These are phyloP conservation scores for Fusarium virguliforme DNA, from an alignment of 2,329 filamentous ascomycete genomes.

Conservation along the genomic window DNA sequence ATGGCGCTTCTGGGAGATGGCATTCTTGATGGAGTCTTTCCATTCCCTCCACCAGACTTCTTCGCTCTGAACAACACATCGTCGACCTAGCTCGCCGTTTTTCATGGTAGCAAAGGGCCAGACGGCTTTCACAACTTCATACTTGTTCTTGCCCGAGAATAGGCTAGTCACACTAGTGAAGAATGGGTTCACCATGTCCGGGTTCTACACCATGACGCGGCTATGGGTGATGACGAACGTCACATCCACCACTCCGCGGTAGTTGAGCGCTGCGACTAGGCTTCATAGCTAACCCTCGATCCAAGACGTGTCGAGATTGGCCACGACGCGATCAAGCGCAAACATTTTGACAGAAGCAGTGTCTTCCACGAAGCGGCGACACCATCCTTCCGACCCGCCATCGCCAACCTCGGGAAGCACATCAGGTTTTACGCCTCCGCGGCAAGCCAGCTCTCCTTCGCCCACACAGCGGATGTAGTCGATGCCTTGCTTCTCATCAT, in stretches of 20 bases:
- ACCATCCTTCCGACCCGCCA: conserved; percentile 66
- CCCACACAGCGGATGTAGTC: conserved; percentile 70
- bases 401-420: conserved; percentile 62
- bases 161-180: conserved; percentile 68
- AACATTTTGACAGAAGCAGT: conserved; percentile 64
- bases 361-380: conserved; percentile 64
- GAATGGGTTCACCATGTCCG: conserved; percentile 69
- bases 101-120: conserved; percentile 71
- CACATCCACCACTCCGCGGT: conserved; percentile 66
- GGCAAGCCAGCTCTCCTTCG: conserved; percentile 66
- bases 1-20: conserved; percentile 62
- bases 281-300: conserved; percentile 69
- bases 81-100: conserved; percentile 62
- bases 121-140: conserved; percentile 70
- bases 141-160: conserved; percentile 68
- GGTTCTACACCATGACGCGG: conserved; percentile 65
- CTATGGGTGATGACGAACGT: conserved; percentile 67
- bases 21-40: conserved; percentile 57
- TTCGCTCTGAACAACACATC: conserved; percentile 68
- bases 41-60: conserved; percentile 69
- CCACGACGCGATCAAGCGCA: conserved; percentile 66
- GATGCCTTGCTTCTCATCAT: conserved; percentile 61
- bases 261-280: conserved; percentile 65
- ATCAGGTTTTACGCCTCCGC: conserved; percentile 63
- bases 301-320: conserved; percentile 69